Percentiles rank a stretch among this genome's conserved stretches.
Conservation (phyloP, 805 yeast species). For the Nakazawaea pomicola region DNA sequence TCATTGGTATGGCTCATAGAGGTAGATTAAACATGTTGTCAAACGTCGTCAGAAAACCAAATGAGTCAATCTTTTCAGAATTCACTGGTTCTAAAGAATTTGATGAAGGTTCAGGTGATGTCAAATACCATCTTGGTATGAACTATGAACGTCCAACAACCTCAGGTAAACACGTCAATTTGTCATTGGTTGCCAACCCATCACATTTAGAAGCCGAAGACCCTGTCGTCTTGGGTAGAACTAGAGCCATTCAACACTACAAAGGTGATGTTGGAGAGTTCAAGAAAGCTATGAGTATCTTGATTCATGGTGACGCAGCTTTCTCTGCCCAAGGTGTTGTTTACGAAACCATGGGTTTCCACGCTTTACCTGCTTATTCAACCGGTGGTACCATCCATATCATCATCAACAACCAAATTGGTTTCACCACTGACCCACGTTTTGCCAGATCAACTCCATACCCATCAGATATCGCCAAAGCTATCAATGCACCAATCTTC, state of each 20-base stretch:
- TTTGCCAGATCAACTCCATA: conserved; percentile 96
- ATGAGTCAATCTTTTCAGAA: conserved; percentile 95
- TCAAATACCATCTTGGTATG: conserved; percentile 98
- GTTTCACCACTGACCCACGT: conserved; percentile 98
- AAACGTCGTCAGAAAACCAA: conserved; percentile 97
- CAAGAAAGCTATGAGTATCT: conserved; percentile 84
- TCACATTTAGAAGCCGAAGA: conserved; percentile 99
- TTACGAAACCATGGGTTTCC: conserved; percentile 96
- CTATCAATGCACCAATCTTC: conserved; percentile 97
- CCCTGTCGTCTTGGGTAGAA: conserved; percentile 97
- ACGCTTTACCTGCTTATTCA: conserved; percentile 87
- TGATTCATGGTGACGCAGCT: conserved; percentile 99
- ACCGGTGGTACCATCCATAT: conserved; percentile 98
- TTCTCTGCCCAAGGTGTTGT: conserved; percentile 99
- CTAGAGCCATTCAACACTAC: conserved; percentile 91
- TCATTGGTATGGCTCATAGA: conserved; percentile 99
- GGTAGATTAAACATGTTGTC: conserved; percentile 98
- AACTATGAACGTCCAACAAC: conserved; percentile 99
- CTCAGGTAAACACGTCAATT: conserved; percentile 91
- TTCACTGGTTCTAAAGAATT: conserved; percentile 86
- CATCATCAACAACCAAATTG: conserved; percentile 96
- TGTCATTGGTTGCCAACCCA: conserved; percentile 97
- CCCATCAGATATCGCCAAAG: conserved; percentile 95
- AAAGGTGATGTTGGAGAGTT: conserved; percentile 80
- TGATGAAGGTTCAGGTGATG: conserved; percentile 98